A percentile compares a stretch with the other conserved stretches of the same genome.
phyloP scores from a whole-genome alignment of 2,329 filamentous ascomycete genomes.

The Ceratocystis huliohia region DNA sequence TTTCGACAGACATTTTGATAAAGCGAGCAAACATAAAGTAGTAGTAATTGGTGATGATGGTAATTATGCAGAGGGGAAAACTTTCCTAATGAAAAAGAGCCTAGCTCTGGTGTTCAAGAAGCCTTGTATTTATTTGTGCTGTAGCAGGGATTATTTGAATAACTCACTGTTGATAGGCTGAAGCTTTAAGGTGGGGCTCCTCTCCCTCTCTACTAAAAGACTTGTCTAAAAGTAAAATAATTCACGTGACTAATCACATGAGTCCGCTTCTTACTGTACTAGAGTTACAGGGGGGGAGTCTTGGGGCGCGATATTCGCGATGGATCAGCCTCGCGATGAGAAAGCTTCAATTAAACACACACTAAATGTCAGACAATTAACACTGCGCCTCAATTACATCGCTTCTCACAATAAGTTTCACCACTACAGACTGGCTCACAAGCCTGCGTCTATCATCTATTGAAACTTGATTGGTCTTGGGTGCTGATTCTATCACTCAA shows the following conservation, averaged over 20 bases:
- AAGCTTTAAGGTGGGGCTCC: not conserved
- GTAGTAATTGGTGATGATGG: not conserved
- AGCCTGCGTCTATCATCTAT: not conserved
- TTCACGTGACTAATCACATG: constrained; percentile 3
- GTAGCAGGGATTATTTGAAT: constrained; percentile 14
- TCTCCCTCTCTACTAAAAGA: not conserved
- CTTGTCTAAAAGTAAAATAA: not conserved
- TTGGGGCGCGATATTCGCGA: constrained; percentile 18
- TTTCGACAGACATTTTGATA: constrained; percentile 47
- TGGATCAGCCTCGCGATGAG: constrained; percentile 20
- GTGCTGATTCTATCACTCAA: not conserved
- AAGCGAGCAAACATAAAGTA: constrained; percentile 31
- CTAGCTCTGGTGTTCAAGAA: not conserved
- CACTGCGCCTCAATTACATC: not conserved
- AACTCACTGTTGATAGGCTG: constrained; percentile 8
- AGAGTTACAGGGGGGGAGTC: constrained; percentile 5
- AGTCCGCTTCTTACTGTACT: not conserved
- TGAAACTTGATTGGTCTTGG: not conserved
- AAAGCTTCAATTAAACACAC: constrained; percentile 5
- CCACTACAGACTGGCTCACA: not conserved
- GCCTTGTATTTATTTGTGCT: not conserved
- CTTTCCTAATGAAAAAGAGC: not conserved
- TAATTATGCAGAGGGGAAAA: not conserved
- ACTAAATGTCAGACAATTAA: not conserved
- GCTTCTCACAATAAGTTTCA: not conserved